These are phyloP conservation scores for Aureobasidium vineae DNA, from an alignment of 2,329 filamentous ascomycete species.

Conservation along the genomic window DNA sequence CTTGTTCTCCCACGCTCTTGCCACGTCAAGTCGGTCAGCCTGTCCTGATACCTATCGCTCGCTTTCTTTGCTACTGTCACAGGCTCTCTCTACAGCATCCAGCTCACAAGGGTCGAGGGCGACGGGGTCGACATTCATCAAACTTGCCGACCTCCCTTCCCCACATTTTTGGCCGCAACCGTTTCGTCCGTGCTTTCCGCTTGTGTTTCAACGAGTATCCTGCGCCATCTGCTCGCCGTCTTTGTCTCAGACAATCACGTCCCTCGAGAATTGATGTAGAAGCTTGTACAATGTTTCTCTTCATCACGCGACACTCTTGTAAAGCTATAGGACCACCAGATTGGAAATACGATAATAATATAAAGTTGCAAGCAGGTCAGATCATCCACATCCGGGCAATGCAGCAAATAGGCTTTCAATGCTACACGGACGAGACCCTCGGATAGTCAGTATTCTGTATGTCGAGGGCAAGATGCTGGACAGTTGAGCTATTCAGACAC, in stretches of 20 bases:
- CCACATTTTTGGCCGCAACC: slow-evolving; percentile 15
- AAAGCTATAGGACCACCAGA: not conserved
- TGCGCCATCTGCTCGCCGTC: slow-evolving; percentile 2
- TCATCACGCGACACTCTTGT: not conserved
- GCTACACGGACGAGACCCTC: not conserved
- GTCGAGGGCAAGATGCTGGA: not conserved
- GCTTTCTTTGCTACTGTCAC: not conserved
- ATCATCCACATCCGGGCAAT: not conserved
- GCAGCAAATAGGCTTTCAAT: not conserved
- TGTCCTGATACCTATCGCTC: not conserved
- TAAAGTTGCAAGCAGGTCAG: not conserved
- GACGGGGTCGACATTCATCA: slow-evolving; percentile 4
- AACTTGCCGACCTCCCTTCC: slow-evolving; percentile 7
- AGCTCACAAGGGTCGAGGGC: slow-evolving; percentile 17
- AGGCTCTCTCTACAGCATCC: not conserved
- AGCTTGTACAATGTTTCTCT: not conserved
- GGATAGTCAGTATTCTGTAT: not conserved
- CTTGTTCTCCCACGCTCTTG: not conserved
- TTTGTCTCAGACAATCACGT: slow-evolving; percentile 11
- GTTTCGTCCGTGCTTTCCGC: slow-evolving; percentile 1
- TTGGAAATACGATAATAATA: no score
- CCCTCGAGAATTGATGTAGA: not conserved
- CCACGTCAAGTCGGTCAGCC: not conserved
- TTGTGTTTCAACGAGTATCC: slow-evolving; percentile 17
- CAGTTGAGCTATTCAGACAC: not conserved